phyloP scores from a whole-genome alignment of 2,329 filamentous ascomycete species.

The Fusarium sp. region DNA sequence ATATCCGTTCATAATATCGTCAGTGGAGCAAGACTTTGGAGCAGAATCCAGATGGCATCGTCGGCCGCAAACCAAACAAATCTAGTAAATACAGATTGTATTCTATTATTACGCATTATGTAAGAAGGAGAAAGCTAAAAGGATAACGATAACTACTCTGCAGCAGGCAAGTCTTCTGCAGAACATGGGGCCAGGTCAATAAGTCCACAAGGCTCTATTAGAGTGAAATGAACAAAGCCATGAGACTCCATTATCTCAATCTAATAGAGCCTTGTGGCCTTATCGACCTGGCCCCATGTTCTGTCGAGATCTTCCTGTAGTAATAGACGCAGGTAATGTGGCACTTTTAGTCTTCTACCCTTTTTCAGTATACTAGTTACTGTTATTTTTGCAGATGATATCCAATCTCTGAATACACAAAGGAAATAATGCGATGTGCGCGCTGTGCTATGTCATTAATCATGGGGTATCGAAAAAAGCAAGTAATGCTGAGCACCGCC shows the following conservation, averaged over 20 bases:
- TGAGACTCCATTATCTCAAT: neutral
- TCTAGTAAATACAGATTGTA: neutral
- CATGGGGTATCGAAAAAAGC: conserved; percentile 21
- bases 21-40: neutral
- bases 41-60: neutral
- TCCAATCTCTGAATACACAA: neutral
- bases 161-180: too few species aligned
- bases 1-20: neutral
- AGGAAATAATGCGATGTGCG: neutral
- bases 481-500: conserved; percentile 4
- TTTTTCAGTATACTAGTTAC: neutral
- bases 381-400: neutral
- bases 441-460: conserved; percentile 39
- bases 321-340: neutral
- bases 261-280: neutral
- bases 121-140: neutral
- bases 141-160: neutral
- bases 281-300: neutral
- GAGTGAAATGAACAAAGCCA: neutral
- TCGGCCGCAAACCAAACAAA: neutral
- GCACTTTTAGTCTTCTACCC: neutral
- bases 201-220: neutral
- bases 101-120: neutral
- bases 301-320: neutral
- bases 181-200: neutral